Evolutionary conservation across 139 green algal species (phyloP).

Genomic region (Closterium sp.): DNA sequence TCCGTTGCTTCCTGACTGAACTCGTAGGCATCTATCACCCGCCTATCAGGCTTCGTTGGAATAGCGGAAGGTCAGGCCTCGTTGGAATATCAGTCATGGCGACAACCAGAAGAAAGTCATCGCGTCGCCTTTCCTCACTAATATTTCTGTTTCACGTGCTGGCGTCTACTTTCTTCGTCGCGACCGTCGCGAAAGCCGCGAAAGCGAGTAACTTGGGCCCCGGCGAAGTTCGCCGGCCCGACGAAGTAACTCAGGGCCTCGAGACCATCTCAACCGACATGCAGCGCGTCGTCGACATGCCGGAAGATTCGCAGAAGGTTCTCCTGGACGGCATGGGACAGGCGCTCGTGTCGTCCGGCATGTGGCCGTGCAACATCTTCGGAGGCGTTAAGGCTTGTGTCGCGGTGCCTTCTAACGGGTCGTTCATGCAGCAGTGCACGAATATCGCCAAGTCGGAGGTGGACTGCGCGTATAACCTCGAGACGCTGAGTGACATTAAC

Average conservation of each 20-base stretch:
- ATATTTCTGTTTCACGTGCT: not conserved
- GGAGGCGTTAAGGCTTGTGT: constrained; percentile 11
- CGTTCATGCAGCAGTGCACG: constrained; percentile 6
- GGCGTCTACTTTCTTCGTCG: not conserved
- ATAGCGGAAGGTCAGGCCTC: no score
- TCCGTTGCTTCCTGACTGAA: no score
- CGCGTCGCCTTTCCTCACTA: not conserved
- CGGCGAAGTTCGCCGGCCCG: not conserved
- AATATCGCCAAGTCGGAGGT: not conserved
- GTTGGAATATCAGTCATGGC: no score
- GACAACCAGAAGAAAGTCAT: not conserved
- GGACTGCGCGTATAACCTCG: constrained; percentile 36
- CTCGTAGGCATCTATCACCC: no score
- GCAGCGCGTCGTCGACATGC: not conserved
- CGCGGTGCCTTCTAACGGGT: not conserved
- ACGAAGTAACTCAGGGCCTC: not conserved
- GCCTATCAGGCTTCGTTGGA: no score
- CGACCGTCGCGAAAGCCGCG: not conserved
- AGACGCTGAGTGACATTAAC: constrained; percentile 12
- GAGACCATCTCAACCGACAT: not conserved
- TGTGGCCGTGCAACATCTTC: constrained; percentile 34
- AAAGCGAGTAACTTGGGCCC: not conserved
- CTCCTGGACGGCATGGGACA: constrained; percentile 25
- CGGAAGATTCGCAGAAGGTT: constrained; percentile 30
- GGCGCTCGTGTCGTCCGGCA: not conserved